Conservation (phyloP, 139 green algal genomes). For the Tetraselmis chui region DNA sequence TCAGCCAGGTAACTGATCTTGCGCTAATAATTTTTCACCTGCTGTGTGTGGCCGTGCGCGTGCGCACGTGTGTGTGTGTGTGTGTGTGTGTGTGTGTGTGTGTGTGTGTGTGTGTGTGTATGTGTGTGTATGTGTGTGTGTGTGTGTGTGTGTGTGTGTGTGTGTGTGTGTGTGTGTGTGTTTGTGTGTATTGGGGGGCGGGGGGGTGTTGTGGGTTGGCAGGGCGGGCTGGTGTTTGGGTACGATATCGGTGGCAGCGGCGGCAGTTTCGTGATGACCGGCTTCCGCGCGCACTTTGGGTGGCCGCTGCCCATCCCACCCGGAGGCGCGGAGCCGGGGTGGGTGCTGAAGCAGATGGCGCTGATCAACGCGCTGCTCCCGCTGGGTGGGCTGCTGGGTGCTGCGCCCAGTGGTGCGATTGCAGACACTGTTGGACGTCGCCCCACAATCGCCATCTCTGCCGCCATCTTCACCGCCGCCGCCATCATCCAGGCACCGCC, state of each 20-base stretch:
- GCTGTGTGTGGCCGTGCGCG: too few relatives aligned
- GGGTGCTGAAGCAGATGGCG: not conserved
- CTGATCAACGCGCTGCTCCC: slow-evolving; percentile 2
- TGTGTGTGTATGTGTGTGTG: too few relatives aligned
- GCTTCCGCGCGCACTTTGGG: slow-evolving; percentile 1
- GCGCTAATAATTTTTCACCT: too few relatives aligned
- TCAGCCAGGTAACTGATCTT: too few relatives aligned
- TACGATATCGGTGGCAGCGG: slow-evolving; percentile 12
- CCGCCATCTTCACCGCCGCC: not conserved
- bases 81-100: too few relatives aligned
- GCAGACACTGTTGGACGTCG: not conserved
- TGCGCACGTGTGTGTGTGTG: too few relatives aligned
- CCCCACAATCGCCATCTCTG: not conserved
- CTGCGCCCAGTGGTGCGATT: not conserved
- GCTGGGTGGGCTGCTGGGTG: not conserved
- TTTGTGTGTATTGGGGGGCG: too few relatives aligned
- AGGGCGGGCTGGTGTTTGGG: slow-evolving; percentile 9
- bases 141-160: too few relatives aligned
- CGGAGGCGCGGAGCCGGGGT: slow-evolving; percentile 1
- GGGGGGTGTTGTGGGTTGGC: too few relatives aligned
- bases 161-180: too few relatives aligned
- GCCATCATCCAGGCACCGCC: slow-evolving; percentile 1
- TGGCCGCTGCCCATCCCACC: slow-evolving; percentile 1
- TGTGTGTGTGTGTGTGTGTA: too few relatives aligned
- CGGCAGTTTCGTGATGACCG: not conserved